Percentiles rank a stretch among this genome's conserved stretches.
Evolutionary conservation across 257 asterid genomes (phyloP).

Genomic region (Salvia splendens): DNA sequence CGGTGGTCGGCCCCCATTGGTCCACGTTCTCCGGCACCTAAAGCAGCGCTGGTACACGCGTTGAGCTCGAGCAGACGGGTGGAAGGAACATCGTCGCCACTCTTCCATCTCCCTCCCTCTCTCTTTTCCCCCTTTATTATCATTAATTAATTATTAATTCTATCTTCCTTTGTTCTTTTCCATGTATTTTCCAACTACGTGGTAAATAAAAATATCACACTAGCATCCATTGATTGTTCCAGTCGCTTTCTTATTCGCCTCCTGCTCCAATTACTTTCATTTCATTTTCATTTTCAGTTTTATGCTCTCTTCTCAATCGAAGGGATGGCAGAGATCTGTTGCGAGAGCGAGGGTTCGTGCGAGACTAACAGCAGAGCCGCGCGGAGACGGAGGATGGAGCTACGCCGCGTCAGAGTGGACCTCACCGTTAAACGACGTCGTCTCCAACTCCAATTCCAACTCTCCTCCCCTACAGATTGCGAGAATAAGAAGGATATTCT

Average conservation of each 20-base stretch:
- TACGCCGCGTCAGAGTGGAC: constrained; percentile 5
- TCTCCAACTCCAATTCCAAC: constrained; percentile 13
- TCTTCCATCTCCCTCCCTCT: constrained; percentile 7
- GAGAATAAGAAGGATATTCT: constrained; percentile 4
- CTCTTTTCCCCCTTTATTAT: too few species aligned
- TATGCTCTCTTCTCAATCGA: neutral
- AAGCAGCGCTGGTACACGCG: constrained; percentile 39
- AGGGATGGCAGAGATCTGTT: constrained; percentile 67
- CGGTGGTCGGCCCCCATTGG: constrained; percentile 29
- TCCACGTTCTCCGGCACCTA: constrained; percentile 31
- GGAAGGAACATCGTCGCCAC: constrained; percentile 35
- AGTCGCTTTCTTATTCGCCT: too few species aligned
- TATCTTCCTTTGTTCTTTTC: neutral
- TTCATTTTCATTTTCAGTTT: neutral
- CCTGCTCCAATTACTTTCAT: neutral
- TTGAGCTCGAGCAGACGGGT: neutral
- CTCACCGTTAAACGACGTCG: constrained; percentile 46
- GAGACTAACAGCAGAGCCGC: constrained; percentile 43
- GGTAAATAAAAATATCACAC: neutral
- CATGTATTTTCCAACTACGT: too few species aligned
- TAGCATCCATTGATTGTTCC: constrained; percentile 9
- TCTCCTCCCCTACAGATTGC: neutral
- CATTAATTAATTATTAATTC: neutral
- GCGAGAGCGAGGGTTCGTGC: constrained; percentile 47
- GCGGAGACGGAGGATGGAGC: constrained; percentile 44